Evolutionary conservation across 306 rosid genomes (phyloP).

Genomic region (Arachis hypogaea): DNA sequence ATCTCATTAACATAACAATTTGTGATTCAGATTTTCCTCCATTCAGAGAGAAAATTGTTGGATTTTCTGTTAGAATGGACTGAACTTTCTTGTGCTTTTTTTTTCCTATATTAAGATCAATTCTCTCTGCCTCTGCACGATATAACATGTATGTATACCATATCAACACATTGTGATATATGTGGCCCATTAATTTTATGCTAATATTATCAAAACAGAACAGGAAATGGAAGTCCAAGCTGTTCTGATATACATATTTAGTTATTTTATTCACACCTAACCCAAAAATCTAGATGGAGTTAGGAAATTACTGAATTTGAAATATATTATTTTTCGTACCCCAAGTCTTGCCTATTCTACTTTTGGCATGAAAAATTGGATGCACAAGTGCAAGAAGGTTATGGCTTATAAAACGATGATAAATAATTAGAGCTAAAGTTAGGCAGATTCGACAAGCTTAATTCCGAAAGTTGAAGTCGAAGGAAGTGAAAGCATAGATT

Average conservation of each 20-base stretch:
- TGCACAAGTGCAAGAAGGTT: background rate
- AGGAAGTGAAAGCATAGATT: background rate
- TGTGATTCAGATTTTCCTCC: constrained; percentile 3
- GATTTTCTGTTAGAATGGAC: constrained; percentile 1
- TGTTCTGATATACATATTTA: too few relatives aligned
- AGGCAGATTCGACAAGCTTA: background rate
- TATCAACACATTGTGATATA: background rate
- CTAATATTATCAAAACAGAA: background rate
- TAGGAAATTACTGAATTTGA: background rate
- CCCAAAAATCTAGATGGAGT: background rate
- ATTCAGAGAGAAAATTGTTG: constrained; percentile 16
- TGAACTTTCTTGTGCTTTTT: background rate
- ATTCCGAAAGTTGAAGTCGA: background rate
- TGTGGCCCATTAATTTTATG: background rate
- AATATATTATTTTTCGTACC: background rate
- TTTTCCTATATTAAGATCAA: constrained; percentile 4
- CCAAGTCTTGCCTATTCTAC: background rate
- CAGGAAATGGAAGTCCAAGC: background rate
- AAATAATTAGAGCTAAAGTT: background rate
- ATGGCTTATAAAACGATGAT: background rate
- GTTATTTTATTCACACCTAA: background rate
- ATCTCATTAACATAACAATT: constrained; percentile 28
- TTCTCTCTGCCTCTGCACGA: background rate
- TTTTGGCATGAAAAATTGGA: background rate
- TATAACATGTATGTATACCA: background rate